These are phyloP conservation scores for Lodderomyces jiufengensis DNA, from an alignment of 1,139 yeast genomes.

Conservation along the genomic window DNA sequence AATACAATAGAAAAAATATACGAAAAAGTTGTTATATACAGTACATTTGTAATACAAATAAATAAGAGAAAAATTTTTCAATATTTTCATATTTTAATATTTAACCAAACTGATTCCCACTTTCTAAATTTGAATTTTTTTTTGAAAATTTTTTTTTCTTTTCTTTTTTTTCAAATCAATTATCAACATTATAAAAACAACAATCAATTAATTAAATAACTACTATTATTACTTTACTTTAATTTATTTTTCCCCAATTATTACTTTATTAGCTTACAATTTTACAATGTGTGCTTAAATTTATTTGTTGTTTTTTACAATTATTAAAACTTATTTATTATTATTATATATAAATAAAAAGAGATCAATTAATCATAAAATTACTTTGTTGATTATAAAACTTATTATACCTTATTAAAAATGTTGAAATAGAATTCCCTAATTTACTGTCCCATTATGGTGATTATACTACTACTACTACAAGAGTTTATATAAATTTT, in stretches of 20 bases:
- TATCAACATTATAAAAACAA: conserved; percentile 15
- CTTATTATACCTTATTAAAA: conserved; percentile 14
- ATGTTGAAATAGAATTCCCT: conserved; percentile 25
- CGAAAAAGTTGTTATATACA: too few relatives aligned
- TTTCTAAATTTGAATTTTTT: too few relatives aligned
- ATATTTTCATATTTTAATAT: too few relatives aligned
- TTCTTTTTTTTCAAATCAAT: conserved; percentile 9
- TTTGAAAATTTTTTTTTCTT: conserved; percentile 7
- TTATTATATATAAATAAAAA: too few relatives aligned
- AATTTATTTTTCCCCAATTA: conserved; percentile 15
- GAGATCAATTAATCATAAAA: too few relatives aligned
- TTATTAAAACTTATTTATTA: conserved; percentile 7
- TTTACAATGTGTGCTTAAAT: conserved; percentile 37
- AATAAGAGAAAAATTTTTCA: too few relatives aligned
- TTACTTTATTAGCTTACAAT: conserved; percentile 9
- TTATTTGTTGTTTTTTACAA: conserved; percentile 5
- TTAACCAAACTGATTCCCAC: too few relatives aligned
- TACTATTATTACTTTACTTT: conserved; percentile 8
- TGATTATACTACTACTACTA: conserved; percentile 16
- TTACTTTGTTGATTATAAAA: conserved; percentile 1
- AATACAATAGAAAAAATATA: too few relatives aligned
- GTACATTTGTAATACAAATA: too few relatives aligned
- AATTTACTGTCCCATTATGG: conserved; percentile 27
- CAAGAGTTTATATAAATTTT: conserved; percentile 1
- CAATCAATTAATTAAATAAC: conserved; percentile 14